Evolutionary conservation across 768 basidiomycete species (phyloP), one percentile per base, ranked within the genome.

Genomic region (Tephrocybe sp.): DNA sequence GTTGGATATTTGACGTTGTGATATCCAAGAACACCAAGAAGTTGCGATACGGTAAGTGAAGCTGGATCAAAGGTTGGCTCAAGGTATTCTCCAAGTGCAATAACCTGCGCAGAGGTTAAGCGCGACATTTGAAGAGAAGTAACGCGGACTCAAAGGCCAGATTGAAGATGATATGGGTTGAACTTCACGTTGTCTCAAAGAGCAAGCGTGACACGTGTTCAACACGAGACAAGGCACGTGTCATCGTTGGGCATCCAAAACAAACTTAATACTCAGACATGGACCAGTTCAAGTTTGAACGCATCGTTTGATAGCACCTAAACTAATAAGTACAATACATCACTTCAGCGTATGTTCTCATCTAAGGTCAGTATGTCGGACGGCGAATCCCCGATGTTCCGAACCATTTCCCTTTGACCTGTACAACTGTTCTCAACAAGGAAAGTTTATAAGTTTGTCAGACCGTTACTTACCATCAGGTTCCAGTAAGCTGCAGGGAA

Each of bases 401-500:
- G 63, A 73, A 78, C 77, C 74, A 76, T 56, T 69, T 61, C 5
- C 77, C 77, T 24, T 70, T 70, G 17, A 77, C 65, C 77, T 78
- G 36, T n/a, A n/a, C n/a, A n/a, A n/a, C n/a, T n/a, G n/a, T n/a
- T n/a, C n/a, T n/a, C n/a, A n/a, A n/a, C n/a, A n/a, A n/a, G n/a
- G n/a, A n/a, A n/a, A n/a, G n/a, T n/a, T n/a, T n/a, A 30, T 30
- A 11, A 30, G 28, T 30, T 30, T 9, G 17, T 58, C 11, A 55
- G 53, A 54, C n/a, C 17, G 20, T 36, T 8, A 47, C 68, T 62
- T 60, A 85, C 86, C 85, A 87, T 89, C 48, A 74, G 73, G 51
- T 83, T 82, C 86, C 86, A 93, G 68, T 93, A 93, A 9, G 76
- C 83, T 66, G 73, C 77, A n/a, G 87, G 86, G 73, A 90, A 88